Conservation (phyloP, 352 stramenopile genomes). For the Saprolegnia parasitica region DNA sequence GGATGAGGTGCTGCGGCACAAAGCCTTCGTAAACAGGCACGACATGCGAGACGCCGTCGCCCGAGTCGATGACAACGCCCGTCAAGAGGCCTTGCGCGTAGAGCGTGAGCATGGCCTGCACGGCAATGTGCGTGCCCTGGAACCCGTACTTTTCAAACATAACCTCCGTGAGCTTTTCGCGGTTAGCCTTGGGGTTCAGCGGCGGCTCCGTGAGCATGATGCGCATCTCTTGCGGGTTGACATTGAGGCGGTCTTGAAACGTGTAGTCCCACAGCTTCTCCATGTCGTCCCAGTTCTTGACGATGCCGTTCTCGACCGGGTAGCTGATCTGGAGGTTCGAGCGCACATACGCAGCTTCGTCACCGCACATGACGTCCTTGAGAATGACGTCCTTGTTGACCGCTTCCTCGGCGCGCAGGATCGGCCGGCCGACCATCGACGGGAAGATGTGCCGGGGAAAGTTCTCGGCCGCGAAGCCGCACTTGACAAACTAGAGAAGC, state of each 20-base stretch:
- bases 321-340: constrained; percentile 86
- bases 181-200: constrained; percentile 89
- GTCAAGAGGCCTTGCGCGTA: constrained; percentile 89
- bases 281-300: constrained; percentile 97
- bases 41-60: constrained; percentile 91
- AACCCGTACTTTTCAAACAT: constrained; percentile 95
- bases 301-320: constrained; percentile 94
- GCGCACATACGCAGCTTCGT: constrained; percentile 86
- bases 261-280: constrained; percentile 97
- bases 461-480: constrained; percentile 92
- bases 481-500: constrained; percentile 77
- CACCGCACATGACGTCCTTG: constrained; percentile 94
- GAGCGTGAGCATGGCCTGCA: constrained; percentile 91
- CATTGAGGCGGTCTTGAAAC: constrained; percentile 87
- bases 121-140: constrained; percentile 84
- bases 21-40: constrained; percentile 90
- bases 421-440: constrained; percentile 91
- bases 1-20: constrained; percentile 87
- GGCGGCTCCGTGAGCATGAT: constrained; percentile 91
- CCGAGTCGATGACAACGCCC: constrained; percentile 90
- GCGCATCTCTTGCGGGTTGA: constrained; percentile 51
- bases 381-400: constrained; percentile 81
- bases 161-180: constrained; percentile 86
- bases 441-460: constrained; percentile 93
- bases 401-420: constrained; percentile 90